These are phyloP conservation scores for Cymodocea nodosa DNA, from an alignment of 116 monocot genomes.

Conservation along the genomic window DNA sequence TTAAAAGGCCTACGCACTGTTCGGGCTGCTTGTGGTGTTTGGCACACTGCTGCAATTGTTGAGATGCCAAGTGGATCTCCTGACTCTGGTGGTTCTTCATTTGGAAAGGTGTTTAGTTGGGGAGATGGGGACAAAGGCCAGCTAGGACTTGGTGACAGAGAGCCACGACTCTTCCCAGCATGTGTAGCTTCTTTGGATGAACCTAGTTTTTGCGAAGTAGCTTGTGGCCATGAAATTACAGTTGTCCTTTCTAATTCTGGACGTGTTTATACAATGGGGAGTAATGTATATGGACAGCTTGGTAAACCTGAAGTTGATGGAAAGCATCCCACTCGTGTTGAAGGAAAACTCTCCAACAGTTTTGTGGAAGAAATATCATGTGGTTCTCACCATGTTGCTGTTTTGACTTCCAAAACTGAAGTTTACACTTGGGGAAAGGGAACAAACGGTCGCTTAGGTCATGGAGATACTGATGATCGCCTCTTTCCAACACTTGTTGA, in stretches of 20 bases:
- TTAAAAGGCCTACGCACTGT: slow-evolving; percentile 56
- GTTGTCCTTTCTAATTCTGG: slow-evolving; percentile 68
- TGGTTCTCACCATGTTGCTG: slow-evolving; percentile 83
- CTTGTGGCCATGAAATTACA: slow-evolving; percentile 80
- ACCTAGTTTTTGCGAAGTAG: slow-evolving; percentile 65
- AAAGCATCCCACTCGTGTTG: slow-evolving; percentile 47
- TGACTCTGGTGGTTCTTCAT: slow-evolving; percentile 28
- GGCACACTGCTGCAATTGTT: slow-evolving; percentile 83
- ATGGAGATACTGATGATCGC: slow-evolving; percentile 74
- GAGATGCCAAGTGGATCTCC: slow-evolving; percentile 29
- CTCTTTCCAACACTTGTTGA: slow-evolving; percentile 74
- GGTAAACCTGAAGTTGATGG: slow-evolving; percentile 70
- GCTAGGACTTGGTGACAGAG: slow-evolving; percentile 79
- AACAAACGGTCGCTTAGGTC: slow-evolving; percentile 80
- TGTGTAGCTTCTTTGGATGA: slow-evolving; percentile 59
- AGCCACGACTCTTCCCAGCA: slow-evolving; percentile 48
- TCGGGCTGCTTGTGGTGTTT: slow-evolving; percentile 80
- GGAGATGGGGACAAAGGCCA: slow-evolving; percentile 92
- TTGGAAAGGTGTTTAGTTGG: slow-evolving; percentile 82
- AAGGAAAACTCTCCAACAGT: slow-evolving; percentile 55
- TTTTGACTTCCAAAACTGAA: slow-evolving; percentile 80
- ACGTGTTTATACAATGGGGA: slow-evolving; percentile 84
- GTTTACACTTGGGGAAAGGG: slow-evolving; percentile 98
- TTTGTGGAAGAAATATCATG: slow-evolving; percentile 85
- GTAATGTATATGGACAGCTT: slow-evolving; percentile 79